phyloP scores from a whole-genome alignment of 2,329 filamentous ascomycete genomes.

The Colletotrichum tropicale region DNA sequence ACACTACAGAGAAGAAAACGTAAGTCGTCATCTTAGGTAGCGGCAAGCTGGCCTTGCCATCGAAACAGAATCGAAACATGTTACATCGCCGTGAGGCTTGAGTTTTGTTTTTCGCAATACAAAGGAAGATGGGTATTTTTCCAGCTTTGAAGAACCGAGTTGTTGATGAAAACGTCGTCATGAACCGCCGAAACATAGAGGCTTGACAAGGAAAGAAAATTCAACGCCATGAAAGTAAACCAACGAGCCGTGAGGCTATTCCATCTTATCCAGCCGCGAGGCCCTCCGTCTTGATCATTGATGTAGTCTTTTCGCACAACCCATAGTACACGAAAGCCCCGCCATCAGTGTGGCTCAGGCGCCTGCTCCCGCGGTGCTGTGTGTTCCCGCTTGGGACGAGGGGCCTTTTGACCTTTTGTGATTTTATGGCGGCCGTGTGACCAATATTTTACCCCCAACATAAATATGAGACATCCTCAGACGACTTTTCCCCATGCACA shows the following conservation, averaged over 20 bases:
- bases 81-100: constrained; percentile 10
- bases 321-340: background rate
- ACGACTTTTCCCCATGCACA: background rate
- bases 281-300: constrained; percentile 30
- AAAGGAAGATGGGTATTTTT: constrained; percentile 12
- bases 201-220: background rate
- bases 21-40: background rate
- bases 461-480: background rate
- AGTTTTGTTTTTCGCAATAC: background rate
- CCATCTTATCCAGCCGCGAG: constrained; percentile 42
- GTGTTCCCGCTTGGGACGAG: constrained; percentile 14
- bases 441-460: constrained; percentile 3
- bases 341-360: background rate
- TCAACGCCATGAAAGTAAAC: constrained; percentile 22
- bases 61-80: background rate
- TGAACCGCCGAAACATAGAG: background rate
- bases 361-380: constrained; percentile 18
- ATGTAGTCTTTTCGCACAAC: background rate
- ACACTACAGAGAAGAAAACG: background rate
- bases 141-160: background rate
- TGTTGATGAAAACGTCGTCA: background rate
- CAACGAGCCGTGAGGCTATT: constrained; percentile 39
- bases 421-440: constrained; percentile 24
- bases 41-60: background rate
- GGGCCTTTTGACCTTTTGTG: constrained; percentile 5